Evolutionary conservation across 2,329 filamentous ascomycete species (phyloP), one percentile per base, ranked within the genome.

Genomic region (Trichoderma koningii): DNA sequence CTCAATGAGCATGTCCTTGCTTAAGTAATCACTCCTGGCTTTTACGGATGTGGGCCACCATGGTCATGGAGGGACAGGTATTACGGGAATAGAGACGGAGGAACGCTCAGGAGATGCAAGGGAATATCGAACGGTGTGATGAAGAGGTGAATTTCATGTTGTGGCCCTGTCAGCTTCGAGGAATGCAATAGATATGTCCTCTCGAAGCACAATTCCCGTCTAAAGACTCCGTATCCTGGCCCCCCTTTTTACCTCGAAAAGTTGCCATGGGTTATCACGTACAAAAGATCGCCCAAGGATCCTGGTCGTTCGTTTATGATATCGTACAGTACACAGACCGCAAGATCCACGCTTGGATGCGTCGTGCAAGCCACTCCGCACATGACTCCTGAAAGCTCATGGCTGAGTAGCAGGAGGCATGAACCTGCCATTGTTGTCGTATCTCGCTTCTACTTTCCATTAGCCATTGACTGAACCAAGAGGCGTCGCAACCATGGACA

Each of bases 371-470:
- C 15, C 7, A 19, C 28, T 10, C 30, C 30, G 30, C 9, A 10
- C 2, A 7, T 3, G 10, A 34, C 51, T 55, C 41, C 45, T 38
- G 7, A 61, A 52, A 23, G 23, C 51, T 19, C 4, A 23, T 55
- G 70, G 76, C 66, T 66, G 45, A 10, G 72, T 65, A 38, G 72
- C 73, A 9, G 79, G 79, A 9, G 78, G 72, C 66, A 76, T 77
- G 70, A 81, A 81, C 41, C 73, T 74, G 64, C 79, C 79, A 60
- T 81, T 81, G 68, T 81, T 77, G 63, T 81, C 79, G 62, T 81
- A 81, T 69, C 78, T 77, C 53, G 79, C 79, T 71, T 81, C 79
- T 81, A 67, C 61, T 53, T 45, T 3, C 17, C 10, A 69, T 85
- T 68, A 84, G 78, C 69, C 72, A 23, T 7, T 3, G 23, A 34